A percentile compares a stretch with the other conserved stretches of the same genome.
These are phyloP conservation scores for Pseudohalonectria lignicola DNA, from an alignment of 2,329 filamentous ascomycete genomes.

Conservation along the genomic window DNA sequence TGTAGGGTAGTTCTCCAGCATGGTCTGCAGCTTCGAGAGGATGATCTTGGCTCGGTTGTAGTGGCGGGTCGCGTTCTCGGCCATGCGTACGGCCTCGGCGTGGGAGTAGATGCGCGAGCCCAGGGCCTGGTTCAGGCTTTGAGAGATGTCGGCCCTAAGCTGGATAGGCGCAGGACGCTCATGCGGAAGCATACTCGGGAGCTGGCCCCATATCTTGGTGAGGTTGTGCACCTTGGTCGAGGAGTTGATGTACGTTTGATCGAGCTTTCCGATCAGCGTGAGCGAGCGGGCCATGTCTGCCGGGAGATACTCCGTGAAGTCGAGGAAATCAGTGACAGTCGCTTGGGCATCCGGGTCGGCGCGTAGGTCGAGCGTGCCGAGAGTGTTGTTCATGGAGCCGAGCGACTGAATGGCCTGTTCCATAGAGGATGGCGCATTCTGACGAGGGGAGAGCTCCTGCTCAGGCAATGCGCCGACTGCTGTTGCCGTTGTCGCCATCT, in stretches of 20 bases:
- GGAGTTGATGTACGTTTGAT: constrained; percentile 44
- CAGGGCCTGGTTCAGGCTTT: constrained; percentile 41
- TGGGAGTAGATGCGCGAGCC: constrained; percentile 46
- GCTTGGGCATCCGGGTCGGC: constrained; percentile 57
- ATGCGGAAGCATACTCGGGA: constrained; percentile 35
- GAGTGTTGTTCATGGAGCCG: constrained; percentile 20
- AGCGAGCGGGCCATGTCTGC: constrained; percentile 56
- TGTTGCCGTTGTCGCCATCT: no score
- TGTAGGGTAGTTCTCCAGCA: constrained; percentile 49
- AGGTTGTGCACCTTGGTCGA: constrained; percentile 45
- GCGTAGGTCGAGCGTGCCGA: constrained; percentile 36
- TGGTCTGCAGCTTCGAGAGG: constrained; percentile 44
- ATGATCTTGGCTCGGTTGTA: constrained; percentile 49
- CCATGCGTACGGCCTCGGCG: constrained; percentile 52
- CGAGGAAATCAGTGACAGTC: constrained; percentile 59
- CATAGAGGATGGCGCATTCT: constrained; percentile 17
- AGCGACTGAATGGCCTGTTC: constrained; percentile 19
- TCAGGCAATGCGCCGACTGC: no score
- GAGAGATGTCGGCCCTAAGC: constrained; percentile 50
- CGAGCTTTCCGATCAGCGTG: constrained; percentile 54
- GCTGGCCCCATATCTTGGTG: constrained; percentile 43
- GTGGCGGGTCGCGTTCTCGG: constrained; percentile 52
- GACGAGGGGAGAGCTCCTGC: constrained; percentile 20
- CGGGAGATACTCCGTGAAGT: constrained; percentile 59
- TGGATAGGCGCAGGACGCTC: constrained; percentile 35